phyloP scores from a whole-genome alignment of 75 land plant genomes.

The Pseudotsuga menziesii region DNA sequence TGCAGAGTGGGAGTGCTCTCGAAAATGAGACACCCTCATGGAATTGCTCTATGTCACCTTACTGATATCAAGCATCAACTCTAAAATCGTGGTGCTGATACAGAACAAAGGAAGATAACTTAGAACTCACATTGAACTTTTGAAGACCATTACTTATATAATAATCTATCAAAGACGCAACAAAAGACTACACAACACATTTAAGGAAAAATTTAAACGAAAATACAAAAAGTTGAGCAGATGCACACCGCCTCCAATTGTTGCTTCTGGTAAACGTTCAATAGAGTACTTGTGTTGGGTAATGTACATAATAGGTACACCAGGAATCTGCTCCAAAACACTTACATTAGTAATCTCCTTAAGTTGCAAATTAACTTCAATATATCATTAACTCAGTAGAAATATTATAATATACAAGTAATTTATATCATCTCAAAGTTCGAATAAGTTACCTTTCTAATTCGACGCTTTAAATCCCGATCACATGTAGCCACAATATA shows the following conservation, averaged over 20 bases:
- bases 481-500: constrained; percentile 98
- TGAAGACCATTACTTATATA: neutral
- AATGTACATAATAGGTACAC: constrained; percentile 96
- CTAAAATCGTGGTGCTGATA: constrained; percentile 11
- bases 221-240: neutral
- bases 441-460: constrained; percentile 66
- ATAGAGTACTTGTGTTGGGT: constrained; percentile 89
- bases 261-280: constrained; percentile 97
- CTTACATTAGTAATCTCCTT: neutral
- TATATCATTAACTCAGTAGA: neutral
- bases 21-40: neutral
- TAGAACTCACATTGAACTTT: neutral
- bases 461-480: constrained; percentile 92
- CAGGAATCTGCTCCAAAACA: constrained; percentile 54
- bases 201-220: neutral
- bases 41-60: neutral
- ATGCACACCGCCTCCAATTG: constrained; percentile 87
- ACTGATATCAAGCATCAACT: neutral
- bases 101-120: neutral
- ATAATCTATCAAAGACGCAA: neutral
- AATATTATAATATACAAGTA: neutral
- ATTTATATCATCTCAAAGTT: neutral
- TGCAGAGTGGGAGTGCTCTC: neutral
- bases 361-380: neutral
- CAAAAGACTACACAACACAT: neutral